These are phyloP conservation scores for Pichia heedii DNA, from an alignment of 805 yeast genomes.

Conservation along the genomic window DNA sequence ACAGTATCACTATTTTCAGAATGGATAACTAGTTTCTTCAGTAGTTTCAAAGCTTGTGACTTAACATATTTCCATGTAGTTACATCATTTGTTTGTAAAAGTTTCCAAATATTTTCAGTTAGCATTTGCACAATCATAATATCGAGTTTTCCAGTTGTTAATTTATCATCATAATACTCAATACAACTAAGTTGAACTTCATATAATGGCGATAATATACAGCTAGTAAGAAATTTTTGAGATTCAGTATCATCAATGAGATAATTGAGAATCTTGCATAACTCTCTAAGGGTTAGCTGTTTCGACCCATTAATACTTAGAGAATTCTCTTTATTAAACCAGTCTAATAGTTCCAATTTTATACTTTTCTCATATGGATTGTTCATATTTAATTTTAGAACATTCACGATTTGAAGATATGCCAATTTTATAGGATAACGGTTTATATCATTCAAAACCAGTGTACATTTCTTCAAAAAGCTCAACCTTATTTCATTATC, in stretches of 20 bases:
- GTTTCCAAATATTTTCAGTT: constrained; percentile 17
- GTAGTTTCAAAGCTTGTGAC: constrained; percentile 31
- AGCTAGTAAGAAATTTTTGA: constrained; percentile 19
- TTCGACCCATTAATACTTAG: constrained; percentile 38
- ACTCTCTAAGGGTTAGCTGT: constrained; percentile 35
- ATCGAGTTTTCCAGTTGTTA: not conserved
- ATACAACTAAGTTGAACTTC: constrained; percentile 40
- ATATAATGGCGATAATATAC: constrained; percentile 31
- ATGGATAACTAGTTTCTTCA: constrained; percentile 20
- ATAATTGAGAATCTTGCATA: constrained; percentile 25
- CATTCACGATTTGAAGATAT: constrained; percentile 15
- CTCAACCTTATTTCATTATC: constrained; percentile 1
- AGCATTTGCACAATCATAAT: constrained; percentile 1
- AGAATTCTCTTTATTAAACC: constrained; percentile 28
- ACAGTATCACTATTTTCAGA: not conserved
- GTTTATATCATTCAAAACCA: constrained; percentile 10
- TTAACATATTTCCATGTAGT: constrained; percentile 37
- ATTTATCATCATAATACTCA: constrained; percentile 18
- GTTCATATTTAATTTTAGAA: not conserved
- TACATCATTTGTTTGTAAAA: constrained; percentile 12
- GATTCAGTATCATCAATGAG: constrained; percentile 10
- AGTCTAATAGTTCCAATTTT: constrained; percentile 7
- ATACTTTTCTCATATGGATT: not conserved
- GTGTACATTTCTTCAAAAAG: constrained; percentile 14
- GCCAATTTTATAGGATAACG: constrained; percentile 18